Evolutionary conservation across 2,329 filamentous ascomycete species (phyloP).

Genomic region (Aspergillus spinulosporus): DNA sequence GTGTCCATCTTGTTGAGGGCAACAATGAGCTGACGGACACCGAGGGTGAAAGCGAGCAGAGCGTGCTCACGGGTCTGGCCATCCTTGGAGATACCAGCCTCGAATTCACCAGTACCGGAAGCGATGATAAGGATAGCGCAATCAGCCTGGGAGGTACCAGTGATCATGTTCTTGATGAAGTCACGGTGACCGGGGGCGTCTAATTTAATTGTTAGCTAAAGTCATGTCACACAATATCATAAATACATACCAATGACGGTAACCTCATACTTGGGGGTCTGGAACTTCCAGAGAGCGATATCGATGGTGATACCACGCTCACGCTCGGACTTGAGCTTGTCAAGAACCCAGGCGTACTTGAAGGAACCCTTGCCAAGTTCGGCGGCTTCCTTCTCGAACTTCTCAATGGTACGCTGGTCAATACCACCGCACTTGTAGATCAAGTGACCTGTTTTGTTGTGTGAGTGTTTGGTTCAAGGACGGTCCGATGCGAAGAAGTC

Average conservation of each 20-base stretch:
- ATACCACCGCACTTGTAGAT: constrained; percentile 99
- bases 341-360: constrained; percentile 99
- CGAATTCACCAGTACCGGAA: constrained; percentile 99
- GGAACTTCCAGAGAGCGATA: constrained; percentile 99
- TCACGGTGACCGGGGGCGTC: constrained; percentile 99
- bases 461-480: constrained; percentile 10
- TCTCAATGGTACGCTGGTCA: constrained; percentile 99
- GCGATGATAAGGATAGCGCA: constrained; percentile 99
- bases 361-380: constrained; percentile 99
- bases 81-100: constrained; percentile 99
- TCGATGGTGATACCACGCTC: constrained; percentile 99
- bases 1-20: constrained; percentile 99
- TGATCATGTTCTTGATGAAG: constrained; percentile 99
- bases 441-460: constrained; percentile 69
- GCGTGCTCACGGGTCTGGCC: constrained; percentile 99
- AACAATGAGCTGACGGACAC: constrained; percentile 99
- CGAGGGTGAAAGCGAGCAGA: constrained; percentile 98
- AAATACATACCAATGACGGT: constrained; percentile 82
- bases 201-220: constrained; percentile 36
- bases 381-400: constrained; percentile 99
- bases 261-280: constrained; percentile 96
- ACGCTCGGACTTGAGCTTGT: constrained; percentile 99
- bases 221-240: neutral
- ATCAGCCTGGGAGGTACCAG: constrained; percentile 99
- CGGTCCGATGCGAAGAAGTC: constrained; percentile 31